Conservation (phyloP, 805 yeast genomes). For the Komagataella populi region DNA sequence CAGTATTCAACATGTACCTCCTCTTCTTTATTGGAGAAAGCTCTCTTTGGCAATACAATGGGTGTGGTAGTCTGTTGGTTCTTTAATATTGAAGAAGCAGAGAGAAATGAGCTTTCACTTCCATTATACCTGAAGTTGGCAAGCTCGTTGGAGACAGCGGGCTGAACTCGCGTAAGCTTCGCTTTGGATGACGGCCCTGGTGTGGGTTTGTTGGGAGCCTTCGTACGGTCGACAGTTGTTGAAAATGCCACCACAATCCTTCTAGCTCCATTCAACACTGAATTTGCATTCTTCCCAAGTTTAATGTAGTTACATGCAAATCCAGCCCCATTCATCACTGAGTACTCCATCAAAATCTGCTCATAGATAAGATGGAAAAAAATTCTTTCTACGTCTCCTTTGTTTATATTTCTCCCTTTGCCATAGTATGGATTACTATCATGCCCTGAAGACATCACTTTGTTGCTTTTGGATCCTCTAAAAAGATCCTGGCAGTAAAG, state of each 20-base stretch:
- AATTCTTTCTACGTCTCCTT: slow-evolving; percentile 66
- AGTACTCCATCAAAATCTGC: slow-evolving; percentile 54
- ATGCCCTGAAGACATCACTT: slow-evolving; percentile 50
- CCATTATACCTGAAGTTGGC: slow-evolving; percentile 10
- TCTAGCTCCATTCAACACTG: slow-evolving; percentile 28
- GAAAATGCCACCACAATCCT: slow-evolving; percentile 41
- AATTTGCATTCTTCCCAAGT: slow-evolving; percentile 41
- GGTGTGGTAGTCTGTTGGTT: neutral
- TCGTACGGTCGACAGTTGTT: slow-evolving; percentile 2
- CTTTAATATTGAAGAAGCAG: neutral
- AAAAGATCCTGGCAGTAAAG: slow-evolving; percentile 74
- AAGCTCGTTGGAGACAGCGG: slow-evolving; percentile 5
- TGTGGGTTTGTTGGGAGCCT: slow-evolving; percentile 1
- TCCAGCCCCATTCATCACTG: slow-evolving; percentile 61
- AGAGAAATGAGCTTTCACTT: slow-evolving; percentile 9
- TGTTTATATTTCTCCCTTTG: slow-evolving; percentile 47
- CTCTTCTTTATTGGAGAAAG: slow-evolving; percentile 9
- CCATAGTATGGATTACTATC: slow-evolving; percentile 54
- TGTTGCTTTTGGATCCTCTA: slow-evolving; percentile 56
- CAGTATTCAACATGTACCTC: slow-evolving; percentile 16
- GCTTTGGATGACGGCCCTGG: neutral
- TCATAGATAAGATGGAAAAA: slow-evolving; percentile 65
- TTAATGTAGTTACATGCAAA: slow-evolving; percentile 68
- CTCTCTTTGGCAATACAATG: slow-evolving; percentile 9
- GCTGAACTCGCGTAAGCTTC: neutral